phyloP scores from a whole-genome alignment of 192 early-diverging fungal species.

The Linnemannia elongata region DNA sequence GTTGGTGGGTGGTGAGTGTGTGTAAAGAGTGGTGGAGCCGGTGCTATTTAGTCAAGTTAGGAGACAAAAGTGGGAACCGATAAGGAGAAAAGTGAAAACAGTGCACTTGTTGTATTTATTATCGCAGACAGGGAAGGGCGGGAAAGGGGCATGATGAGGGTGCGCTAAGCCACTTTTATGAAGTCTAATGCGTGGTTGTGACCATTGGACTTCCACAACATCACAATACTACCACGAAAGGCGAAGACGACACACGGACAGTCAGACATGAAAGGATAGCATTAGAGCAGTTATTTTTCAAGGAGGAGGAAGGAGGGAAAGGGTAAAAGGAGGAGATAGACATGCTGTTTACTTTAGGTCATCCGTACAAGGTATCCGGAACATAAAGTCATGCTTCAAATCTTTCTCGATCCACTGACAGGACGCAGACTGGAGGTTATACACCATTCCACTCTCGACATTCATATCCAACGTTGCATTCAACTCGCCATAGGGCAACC shows the following conservation, averaged over 20 bases:
- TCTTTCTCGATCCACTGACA: background rate
- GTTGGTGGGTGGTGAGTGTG: background rate
- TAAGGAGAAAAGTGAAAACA: constrained; percentile 34
- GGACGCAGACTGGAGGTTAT: background rate
- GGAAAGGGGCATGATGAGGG: background rate
- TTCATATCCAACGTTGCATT: constrained; percentile 34
- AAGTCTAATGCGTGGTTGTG: background rate
- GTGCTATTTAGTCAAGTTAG: constrained; percentile 45
- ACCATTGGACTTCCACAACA: background rate
- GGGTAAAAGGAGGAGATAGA: background rate
- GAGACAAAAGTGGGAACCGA: constrained; percentile 51
- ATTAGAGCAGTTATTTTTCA: background rate
- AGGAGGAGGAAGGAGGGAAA: background rate
- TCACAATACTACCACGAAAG: background rate
- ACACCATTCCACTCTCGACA: constrained; percentile 12
- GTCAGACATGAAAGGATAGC: background rate
- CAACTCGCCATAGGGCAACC: constrained; percentile 16
- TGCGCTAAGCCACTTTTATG: background rate
- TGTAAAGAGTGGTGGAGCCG: constrained; percentile 35
- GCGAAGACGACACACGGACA: background rate
- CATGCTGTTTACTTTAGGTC: too few species aligned
- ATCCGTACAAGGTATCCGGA: background rate
- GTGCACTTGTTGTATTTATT: background rate
- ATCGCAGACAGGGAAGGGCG: background rate
- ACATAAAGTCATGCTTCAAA: background rate